Base-by-base conservation (phyloP, 768 basidiomycete species). In the Amanita jacksonii region DNA sequence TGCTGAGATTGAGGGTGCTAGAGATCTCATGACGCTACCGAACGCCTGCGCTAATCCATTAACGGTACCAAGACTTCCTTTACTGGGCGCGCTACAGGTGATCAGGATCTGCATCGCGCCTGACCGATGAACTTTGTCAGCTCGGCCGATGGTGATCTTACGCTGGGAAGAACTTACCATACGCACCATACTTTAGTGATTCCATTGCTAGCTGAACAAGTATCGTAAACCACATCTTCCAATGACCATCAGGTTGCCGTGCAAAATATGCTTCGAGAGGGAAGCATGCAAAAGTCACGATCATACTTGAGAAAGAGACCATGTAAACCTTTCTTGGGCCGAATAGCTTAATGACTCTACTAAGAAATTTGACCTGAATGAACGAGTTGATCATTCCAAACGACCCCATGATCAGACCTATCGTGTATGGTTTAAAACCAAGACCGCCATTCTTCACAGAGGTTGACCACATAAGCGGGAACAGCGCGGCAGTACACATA, bases 371-470 rank as follows among this genome's bases (percentile, higher is more conserved):
- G 16, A 74, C 50, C 54, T 79, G 77, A 46, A 78, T 56, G 24
- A 72, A 25, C 4, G 73, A 77, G 46, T 73, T 78, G 38, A 68
- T 47, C n/a, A 76, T 53, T 5, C 79, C 79, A 47, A 66, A 73
- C 1, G 57, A 44, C 8, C 72, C 67, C 43, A 77, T 63, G 39
- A 77, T 70, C 13, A 62, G 58, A 12, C 80, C 80, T 20, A 83
- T 81, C 5, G 54, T 51, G 16, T 66, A 66, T 3, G 77, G 70
- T 22, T 65, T 56, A 27, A 79, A 59, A 9, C 76, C 76, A 16
- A 81, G 66, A 0, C 79, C 80, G 12, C 80, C 79, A 3, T 69
- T 55, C 6, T 57, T 54, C 36, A 73, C 57, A 1, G 81, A 73
- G 0, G 77, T 77, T 20, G 75, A 72, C 45, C 57, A 63, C 44